These are phyloP conservation scores for Thamnidium elegans DNA, from an alignment of 192 early-diverging fungal genomes.

Conservation along the genomic window DNA sequence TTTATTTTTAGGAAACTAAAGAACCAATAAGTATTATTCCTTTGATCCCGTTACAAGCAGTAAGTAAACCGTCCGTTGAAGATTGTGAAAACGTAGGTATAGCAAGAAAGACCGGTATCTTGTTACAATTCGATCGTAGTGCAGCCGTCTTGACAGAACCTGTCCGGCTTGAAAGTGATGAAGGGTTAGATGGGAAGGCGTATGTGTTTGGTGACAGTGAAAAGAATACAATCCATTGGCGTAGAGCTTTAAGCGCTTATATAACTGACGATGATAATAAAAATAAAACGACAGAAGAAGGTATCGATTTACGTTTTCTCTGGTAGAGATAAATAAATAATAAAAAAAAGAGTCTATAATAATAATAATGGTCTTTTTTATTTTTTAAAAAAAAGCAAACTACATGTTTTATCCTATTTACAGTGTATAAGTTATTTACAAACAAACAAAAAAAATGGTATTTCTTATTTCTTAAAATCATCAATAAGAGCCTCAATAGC, in stretches of 20 bases:
- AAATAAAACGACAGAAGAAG: conserved; percentile 1
- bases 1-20: background rate
- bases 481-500: conserved; percentile 48
- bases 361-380: no score
- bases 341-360: no score
- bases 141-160: conserved; percentile 1
- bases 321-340: background rate
- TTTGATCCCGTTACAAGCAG: background rate
- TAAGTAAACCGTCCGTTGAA: conserved; percentile 8
- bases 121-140: conserved; percentile 14
- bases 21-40: conserved; percentile 1
- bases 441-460: background rate
- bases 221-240: conserved; percentile 11
- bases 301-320: conserved; percentile 13
- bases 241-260: conserved; percentile 4
- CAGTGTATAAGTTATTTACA: conserved; percentile 3
- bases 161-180: background rate
- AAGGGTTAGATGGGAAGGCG: conserved; percentile 7
- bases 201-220: conserved; percentile 13
- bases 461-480: conserved; percentile 27
- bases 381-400: conserved; percentile 12
- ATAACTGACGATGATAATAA: background rate
- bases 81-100: conserved; percentile 17
- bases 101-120: conserved; percentile 1
- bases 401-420: background rate